phyloP scores from a whole-genome alignment of 1,139 yeast genomes.

The Nakaseomyces nivariensis region DNA sequence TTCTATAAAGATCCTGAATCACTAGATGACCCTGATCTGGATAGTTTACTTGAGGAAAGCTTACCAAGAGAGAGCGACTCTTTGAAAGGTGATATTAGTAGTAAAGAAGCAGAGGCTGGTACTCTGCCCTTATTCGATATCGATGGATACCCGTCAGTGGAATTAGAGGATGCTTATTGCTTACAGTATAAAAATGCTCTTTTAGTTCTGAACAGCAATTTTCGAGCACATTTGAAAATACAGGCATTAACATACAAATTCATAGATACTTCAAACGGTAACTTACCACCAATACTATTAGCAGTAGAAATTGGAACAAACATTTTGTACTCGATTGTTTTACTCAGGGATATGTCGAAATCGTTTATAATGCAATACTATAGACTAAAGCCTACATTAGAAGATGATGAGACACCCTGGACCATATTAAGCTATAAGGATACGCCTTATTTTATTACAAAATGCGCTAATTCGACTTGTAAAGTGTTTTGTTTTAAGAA shows the following conservation, averaged over 20 bases:
- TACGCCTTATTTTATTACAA: background rate
- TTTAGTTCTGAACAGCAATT: background rate
- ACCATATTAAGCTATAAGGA: background rate
- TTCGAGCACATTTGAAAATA: background rate
- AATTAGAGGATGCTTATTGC: background rate
- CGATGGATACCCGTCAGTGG: background rate
- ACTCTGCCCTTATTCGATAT: background rate
- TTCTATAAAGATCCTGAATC: slow-evolving; percentile 1
- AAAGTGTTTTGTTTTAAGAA: slow-evolving; percentile 1
- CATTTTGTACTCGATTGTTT: background rate
- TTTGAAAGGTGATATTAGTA: background rate
- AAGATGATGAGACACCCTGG: background rate
- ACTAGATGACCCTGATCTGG: slow-evolving; percentile 1
- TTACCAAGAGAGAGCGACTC: background rate
- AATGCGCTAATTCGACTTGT: background rate
- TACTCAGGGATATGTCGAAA: background rate
- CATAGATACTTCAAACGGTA: background rate
- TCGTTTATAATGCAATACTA: background rate
- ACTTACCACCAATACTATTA: background rate
- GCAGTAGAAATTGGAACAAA: background rate
- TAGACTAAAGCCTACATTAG: background rate
- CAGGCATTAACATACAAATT: background rate
- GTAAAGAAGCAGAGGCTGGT: background rate
- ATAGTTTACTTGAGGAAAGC: background rate
- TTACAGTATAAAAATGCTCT: background rate